phyloP scores from a whole-genome alignment of 2,329 filamentous ascomycete genomes.

The Venturia oleaginea region DNA sequence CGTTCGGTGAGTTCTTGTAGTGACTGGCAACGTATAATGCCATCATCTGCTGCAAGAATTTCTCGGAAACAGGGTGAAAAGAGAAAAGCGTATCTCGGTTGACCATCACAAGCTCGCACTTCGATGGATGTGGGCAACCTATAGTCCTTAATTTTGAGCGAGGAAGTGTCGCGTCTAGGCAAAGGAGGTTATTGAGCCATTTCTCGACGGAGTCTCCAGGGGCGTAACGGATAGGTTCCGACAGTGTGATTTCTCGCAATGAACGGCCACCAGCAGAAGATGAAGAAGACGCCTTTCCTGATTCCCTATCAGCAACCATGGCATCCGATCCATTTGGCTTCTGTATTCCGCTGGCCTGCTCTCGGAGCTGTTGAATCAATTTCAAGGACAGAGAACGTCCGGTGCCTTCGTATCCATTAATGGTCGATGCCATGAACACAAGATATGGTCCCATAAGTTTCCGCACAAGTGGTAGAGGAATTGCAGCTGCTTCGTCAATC shows the following conservation, averaged over 20 bases:
- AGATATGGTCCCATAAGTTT: conserved; percentile 96
- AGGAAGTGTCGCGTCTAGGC: conserved; percentile 84
- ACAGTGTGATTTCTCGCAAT: conserved; percentile 82
- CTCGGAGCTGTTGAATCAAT: conserved; percentile 90
- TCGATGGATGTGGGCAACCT: conserved; percentile 80
- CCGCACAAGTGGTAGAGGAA: conserved; percentile 81
- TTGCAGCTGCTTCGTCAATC: conserved; percentile 95
- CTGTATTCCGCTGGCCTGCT: conserved; percentile 67
- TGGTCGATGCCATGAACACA: conserved; percentile 98
- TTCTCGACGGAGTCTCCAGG: conserved; percentile 86
- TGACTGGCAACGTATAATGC: conserved; percentile 93
- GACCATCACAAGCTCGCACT: conserved; percentile 87
- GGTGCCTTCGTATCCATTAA: conserved; percentile 97
- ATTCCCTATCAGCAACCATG: conserved; percentile 67
- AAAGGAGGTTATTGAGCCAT: conserved; percentile 91
- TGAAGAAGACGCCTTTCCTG: conserved; percentile 48
- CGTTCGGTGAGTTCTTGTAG: conserved; percentile 97
- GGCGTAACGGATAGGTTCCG: conserved; percentile 90
- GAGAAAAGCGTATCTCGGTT: conserved; percentile 98
- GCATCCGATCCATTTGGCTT: conserved; percentile 45
- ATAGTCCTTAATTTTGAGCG: conserved; percentile 61
- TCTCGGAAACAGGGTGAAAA: conserved; percentile 93
- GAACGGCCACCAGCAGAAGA: conserved; percentile 53
- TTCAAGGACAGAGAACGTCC: conserved; percentile 91
- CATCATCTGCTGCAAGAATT: conserved; percentile 97